Conservation (phyloP, 2,329 filamentous ascomycete species). For the Fusarium graminum region DNA sequence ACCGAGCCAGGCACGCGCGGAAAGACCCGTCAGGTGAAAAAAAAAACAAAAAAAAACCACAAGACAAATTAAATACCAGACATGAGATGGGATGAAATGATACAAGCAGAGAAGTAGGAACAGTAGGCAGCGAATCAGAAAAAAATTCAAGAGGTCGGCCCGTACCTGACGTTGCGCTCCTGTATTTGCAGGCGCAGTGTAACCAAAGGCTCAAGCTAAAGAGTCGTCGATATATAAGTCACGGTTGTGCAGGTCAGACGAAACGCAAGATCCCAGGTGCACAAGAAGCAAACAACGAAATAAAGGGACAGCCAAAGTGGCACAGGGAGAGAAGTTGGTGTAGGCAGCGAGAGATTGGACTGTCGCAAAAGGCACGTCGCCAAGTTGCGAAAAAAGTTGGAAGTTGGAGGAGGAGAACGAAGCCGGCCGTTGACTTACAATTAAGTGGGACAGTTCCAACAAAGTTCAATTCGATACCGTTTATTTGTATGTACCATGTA, state of each 20-base stretch:
- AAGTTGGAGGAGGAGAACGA: constrained; percentile 24
- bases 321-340: constrained; percentile 14
- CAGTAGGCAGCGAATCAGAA: constrained; percentile 11
- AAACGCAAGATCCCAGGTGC: constrained; percentile 30
- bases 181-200: constrained; percentile 36
- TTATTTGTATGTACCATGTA: constrained; percentile 7
- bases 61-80: constrained; percentile 7
- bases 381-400: constrained; percentile 32
- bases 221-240: constrained; percentile 21
- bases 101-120: background rate
- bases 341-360: constrained; percentile 10
- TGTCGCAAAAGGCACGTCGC: constrained; percentile 7
- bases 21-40: constrained; percentile 30
- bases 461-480: constrained; percentile 8
- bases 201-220: constrained; percentile 10
- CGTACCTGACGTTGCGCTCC: constrained; percentile 37
- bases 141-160: constrained; percentile 19
- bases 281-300: constrained; percentile 34
- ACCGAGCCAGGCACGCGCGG: constrained; percentile 39
- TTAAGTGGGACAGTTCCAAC: constrained; percentile 36
- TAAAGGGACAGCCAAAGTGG: constrained; percentile 19
- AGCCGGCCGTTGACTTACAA: constrained; percentile 10
- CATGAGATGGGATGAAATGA: constrained; percentile 17
- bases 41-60: constrained; percentile 8
- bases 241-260: constrained; percentile 26